A percentile compares a stretch with the other conserved stretches of the same genome.
Evolutionary conservation across 805 yeast species (phyloP).

Genomic region (Spathaspora girioi): DNA sequence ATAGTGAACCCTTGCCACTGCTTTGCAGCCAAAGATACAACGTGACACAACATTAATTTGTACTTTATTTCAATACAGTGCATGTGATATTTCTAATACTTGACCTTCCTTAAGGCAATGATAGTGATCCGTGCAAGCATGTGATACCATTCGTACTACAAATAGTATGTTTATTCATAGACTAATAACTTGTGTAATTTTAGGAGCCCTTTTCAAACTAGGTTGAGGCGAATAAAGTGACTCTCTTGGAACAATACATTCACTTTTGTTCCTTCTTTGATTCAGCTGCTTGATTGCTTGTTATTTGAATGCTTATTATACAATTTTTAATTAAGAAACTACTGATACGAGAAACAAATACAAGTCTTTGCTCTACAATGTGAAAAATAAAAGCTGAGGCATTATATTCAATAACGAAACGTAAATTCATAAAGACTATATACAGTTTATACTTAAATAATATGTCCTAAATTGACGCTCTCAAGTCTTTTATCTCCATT

Average conservation of each 20-base stretch:
- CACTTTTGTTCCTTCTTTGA: no score
- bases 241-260: no score
- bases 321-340: no score
- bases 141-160: neutral
- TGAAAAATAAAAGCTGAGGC: no score
- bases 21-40: neutral
- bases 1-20: neutral
- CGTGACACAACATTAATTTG: neutral
- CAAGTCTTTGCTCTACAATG: no score
- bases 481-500: conserved; percentile 53
- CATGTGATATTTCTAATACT: neutral
- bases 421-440: neutral
- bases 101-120: neutral
- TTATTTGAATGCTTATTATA: no score
- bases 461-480: neutral
- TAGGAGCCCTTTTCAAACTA: no score
- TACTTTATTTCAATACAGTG: neutral
- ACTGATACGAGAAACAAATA: no score
- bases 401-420: no score
- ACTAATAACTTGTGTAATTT: neutral
- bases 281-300: no score
- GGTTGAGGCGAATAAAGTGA: no score
- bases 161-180: neutral
- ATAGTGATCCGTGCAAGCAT: neutral
- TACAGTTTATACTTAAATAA: neutral